Conservation (phyloP, 2,329 filamentous ascomycete species). For the Trichophyton verrucosum region DNA sequence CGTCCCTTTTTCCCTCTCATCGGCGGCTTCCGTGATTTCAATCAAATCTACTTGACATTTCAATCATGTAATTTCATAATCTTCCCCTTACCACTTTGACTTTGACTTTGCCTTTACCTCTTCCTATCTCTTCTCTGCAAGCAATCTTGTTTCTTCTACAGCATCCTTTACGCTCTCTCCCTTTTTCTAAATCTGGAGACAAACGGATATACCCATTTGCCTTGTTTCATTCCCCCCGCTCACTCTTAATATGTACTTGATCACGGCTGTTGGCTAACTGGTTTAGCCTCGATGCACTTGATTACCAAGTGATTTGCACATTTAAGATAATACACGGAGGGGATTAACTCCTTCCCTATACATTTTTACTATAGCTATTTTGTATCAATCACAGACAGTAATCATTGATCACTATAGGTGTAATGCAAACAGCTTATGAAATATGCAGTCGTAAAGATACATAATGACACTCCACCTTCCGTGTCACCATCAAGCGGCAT, state of each 20-base stretch:
- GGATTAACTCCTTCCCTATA: background rate
- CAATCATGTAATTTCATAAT: conserved; percentile 1
- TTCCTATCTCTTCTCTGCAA: background rate
- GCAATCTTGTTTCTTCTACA: background rate
- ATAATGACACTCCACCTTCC: background rate
- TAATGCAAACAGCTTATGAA: background rate
- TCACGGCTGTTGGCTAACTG: background rate
- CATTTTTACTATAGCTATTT: background rate
- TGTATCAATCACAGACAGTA: background rate
- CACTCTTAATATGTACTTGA: background rate
- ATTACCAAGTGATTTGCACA: background rate
- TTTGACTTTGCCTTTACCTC: background rate
- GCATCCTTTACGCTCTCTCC: background rate
- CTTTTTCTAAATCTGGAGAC: background rate
- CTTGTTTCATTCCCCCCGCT: background rate
- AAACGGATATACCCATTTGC: background rate
- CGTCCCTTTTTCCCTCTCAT: background rate
- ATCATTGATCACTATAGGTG: background rate
- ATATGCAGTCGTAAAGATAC: background rate
- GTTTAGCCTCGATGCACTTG: background rate
- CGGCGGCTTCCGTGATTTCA: background rate
- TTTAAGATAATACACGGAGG: background rate
- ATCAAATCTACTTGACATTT: background rate
- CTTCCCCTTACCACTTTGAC: background rate
- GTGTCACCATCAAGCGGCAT: background rate